Base-by-base conservation (phyloP, 331 rosid genomes). In the Quercus lobata region DNA sequence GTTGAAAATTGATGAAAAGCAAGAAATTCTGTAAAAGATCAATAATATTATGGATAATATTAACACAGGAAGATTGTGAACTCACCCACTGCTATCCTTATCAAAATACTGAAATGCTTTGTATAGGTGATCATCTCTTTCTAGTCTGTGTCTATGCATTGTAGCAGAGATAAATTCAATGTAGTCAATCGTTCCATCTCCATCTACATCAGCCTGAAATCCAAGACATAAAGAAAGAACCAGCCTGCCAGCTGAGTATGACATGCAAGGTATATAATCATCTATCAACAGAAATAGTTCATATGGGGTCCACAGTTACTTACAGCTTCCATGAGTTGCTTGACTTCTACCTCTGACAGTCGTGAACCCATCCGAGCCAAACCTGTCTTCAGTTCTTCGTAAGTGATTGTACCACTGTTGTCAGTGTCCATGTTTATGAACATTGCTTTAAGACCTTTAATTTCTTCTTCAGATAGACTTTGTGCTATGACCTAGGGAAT, bases 281-380 rank as follows among this genome's bases (percentile, higher is more conserved):
- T n/a, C 29, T 29, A 56, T 68, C 74, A 72, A 78, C 54, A 44
- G 52, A 52, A 63, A 30, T 55, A 49, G 82, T n/a, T 77, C 72
- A 75, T 24, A 52, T 49, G 61, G 34, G 70, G 32, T 83, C 62
- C 34, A 70, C 60, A 70, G 55, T 56, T 75, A 85, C 97, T 91
- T 81, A 94, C 98, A 82, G 97, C 98, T 24, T 94, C 98, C 98
- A 94, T 91, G 49, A 94, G 97, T 86, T 94, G 98, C 90, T 90
- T 89, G 76, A 94, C 97, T 92, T 94, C 97, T 49, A 90, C 73
- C 91, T 92, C 98, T 16, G 98, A 89, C 24, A 94, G 83, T 29
- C 79, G 84, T 5, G 98, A 94, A 74, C 98, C 98, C 54, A 87
- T 91, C 79, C 93, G 89, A 79, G 98, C 94, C 87, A 94, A 90